A percentile compares a stretch with the other conserved stretches of the same genome.
These are phyloP conservation scores for Backusella tuberculispora DNA, from an alignment of 192 early-diverging fungal species.

Conservation along the genomic window DNA sequence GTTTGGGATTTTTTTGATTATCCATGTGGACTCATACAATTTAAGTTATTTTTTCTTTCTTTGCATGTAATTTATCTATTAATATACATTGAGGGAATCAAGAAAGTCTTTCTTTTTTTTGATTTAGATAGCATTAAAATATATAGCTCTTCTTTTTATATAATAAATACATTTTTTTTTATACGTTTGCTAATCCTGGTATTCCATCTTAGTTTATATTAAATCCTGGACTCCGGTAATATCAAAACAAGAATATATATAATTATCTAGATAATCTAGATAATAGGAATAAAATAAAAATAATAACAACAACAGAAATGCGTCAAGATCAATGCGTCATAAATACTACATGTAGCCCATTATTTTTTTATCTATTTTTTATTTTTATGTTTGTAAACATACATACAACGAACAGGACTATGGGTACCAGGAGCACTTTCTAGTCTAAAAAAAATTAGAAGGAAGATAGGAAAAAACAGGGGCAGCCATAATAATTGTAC, in stretches of 20 bases:
- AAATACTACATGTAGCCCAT: not conserved
- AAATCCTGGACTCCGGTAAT: slow-evolving; percentile 1
- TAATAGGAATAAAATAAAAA: not conserved
- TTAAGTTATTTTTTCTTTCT: not conserved
- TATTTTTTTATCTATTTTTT: no score
- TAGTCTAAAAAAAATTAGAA: not conserved
- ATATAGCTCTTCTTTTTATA: not conserved
- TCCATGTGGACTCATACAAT: not conserved
- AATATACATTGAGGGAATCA: slow-evolving; percentile 1
- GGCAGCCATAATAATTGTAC: slow-evolving; percentile 8
- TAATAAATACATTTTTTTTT: no score
- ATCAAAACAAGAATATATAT: not conserved
- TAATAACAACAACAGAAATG: not conserved
- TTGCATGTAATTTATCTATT: not conserved
- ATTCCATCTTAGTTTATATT: not conserved
- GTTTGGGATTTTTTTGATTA: slow-evolving; percentile 2
- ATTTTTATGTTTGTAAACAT: not conserved
- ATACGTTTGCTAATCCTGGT: not conserved
- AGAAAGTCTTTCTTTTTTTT: not conserved
- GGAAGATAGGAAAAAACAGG: slow-evolving; percentile 7
- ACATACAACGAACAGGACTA: not conserved
- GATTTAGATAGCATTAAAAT: not conserved
- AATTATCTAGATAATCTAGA: no score
- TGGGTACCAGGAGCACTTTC: not conserved
- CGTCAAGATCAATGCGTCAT: not conserved